Conservation (phyloP, 2,329 filamentous ascomycete species). For the Didymella lethalis region DNA sequence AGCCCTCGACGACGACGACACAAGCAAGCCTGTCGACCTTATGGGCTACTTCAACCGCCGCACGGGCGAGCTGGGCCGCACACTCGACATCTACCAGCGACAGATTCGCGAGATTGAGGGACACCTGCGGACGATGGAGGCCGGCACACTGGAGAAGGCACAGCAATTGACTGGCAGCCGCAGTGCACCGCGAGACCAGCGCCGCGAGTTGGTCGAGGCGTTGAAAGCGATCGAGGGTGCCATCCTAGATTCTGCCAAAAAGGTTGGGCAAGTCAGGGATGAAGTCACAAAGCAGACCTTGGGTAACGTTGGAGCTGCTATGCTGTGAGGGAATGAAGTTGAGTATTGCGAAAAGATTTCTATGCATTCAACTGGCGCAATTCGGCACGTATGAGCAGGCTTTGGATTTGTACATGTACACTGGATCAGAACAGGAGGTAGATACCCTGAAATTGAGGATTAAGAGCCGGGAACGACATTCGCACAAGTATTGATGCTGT, state of each 20-base stretch:
- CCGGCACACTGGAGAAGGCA: slow-evolving; percentile 53
- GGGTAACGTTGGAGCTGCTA: slow-evolving; percentile 43
- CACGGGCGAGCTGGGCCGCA: slow-evolving; percentile 50
- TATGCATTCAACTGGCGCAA: background rate
- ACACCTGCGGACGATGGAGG: slow-evolving; percentile 59
- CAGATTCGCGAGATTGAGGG: slow-evolving; percentile 58
- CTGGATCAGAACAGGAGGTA: slow-evolving; percentile 14
- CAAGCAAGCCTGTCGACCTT: slow-evolving; percentile 53
- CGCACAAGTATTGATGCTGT: background rate
- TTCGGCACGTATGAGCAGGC: background rate
- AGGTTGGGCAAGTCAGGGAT: slow-evolving; percentile 58
- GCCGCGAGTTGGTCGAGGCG: slow-evolving; percentile 56
- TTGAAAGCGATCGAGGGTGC: slow-evolving; percentile 59
- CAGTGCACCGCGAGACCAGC: slow-evolving; percentile 48
- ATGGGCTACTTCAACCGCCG: slow-evolving; percentile 57
- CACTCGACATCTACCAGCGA: slow-evolving; percentile 52
- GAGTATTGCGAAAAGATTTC: background rate
- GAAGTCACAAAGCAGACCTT: slow-evolving; percentile 56
- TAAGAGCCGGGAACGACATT: background rate
- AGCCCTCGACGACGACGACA: slow-evolving; percentile 50
- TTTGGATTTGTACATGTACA: background rate
- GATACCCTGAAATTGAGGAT: slow-evolving; percentile 24
- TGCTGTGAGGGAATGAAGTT: slow-evolving; percentile 29
- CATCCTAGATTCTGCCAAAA: slow-evolving; percentile 57
- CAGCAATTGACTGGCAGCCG: slow-evolving; percentile 52